These are phyloP conservation scores for Metroxylon sagu DNA, from an alignment of 176 grass and related monocot genomes.

Conservation along the genomic window DNA sequence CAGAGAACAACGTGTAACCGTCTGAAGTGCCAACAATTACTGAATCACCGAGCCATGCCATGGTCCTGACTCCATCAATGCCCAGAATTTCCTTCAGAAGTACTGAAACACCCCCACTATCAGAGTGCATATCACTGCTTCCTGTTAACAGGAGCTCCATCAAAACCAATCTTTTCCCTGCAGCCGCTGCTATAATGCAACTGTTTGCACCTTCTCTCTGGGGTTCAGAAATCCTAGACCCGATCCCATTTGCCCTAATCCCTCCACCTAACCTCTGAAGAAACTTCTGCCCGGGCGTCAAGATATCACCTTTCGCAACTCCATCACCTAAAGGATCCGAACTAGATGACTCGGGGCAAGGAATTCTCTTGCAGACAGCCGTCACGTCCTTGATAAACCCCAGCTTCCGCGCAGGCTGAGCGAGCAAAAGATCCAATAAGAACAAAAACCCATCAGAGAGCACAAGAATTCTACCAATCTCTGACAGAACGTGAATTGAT, in stretches of 20 bases:
- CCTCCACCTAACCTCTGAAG: conserved; percentile 13
- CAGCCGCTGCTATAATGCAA: conserved; percentile 41
- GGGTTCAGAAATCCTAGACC: conserved; percentile 1
- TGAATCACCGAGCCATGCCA: conserved; percentile 63
- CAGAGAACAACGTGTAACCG: conserved; percentile 52
- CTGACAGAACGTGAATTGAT: conserved; percentile 52
- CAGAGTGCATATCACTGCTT: conserved; percentile 15
- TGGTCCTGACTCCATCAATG: conserved; percentile 55
- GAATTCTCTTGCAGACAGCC: conserved; percentile 37
- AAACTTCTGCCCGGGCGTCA: conserved; percentile 18
- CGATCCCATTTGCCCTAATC: conserved; percentile 13
- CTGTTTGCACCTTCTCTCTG: conserved; percentile 4
- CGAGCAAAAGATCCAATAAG: conserved; percentile 54
- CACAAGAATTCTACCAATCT: conserved; percentile 54
- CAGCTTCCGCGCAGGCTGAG: conserved; percentile 58
- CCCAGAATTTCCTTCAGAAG: conserved; percentile 50
- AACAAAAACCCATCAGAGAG: conserved; percentile 57
- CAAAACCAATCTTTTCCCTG: conserved; percentile 53
- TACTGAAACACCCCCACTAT: conserved; percentile 45
- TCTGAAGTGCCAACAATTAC: conserved; percentile 52
- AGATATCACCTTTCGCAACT: conserved; percentile 18
- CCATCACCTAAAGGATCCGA: conserved; percentile 12
- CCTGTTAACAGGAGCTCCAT: conserved; percentile 41
- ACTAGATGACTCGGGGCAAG: conserved; percentile 7
- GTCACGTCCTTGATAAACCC: conserved; percentile 51